These are phyloP conservation scores for Tetrapyrgos nigripes DNA, from an alignment of 1,284 basidiomycete genomes.

Conservation along the genomic window DNA sequence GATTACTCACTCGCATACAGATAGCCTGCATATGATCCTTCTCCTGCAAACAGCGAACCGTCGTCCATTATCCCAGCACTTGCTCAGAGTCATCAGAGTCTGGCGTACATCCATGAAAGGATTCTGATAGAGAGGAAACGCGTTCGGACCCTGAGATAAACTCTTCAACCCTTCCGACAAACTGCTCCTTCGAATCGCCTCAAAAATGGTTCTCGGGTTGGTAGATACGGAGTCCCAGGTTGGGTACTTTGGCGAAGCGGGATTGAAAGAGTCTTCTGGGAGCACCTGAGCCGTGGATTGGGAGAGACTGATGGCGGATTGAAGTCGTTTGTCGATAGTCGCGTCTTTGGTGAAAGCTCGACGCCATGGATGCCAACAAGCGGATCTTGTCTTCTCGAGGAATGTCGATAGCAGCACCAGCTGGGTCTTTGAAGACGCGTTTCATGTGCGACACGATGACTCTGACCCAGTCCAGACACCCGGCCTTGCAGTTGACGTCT, in stretches of 20 bases:
- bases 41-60: no score
- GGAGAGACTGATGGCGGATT: constrained; percentile 10
- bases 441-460: constrained; percentile 16
- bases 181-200: constrained; percentile 5
- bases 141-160: neutral
- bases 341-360: constrained; percentile 8
- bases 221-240: constrained; percentile 7
- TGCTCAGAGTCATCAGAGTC: constrained; percentile 13
- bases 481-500: constrained; percentile 28
- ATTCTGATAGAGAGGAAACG: constrained; percentile 10
- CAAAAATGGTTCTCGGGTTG: neutral
- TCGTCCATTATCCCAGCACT: constrained; percentile 3
- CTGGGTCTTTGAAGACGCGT: neutral
- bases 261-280: constrained; percentile 4
- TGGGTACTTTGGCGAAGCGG: constrained; percentile 2
- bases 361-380: constrained; percentile 11
- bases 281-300: constrained; percentile 11
- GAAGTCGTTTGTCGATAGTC: constrained; percentile 13
- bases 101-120: constrained; percentile 18
- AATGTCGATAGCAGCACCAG: neutral
- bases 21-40: constrained; percentile 8
- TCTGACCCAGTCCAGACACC: constrained; percentile 38
- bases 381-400: constrained; percentile 11
- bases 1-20: constrained; percentile 16
- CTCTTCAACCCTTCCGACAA: constrained; percentile 1